Percentiles rank a stretch among this genome's conserved stretches.
These are phyloP conservation scores for Didymella arachidicola DNA, from an alignment of 2,329 filamentous ascomycete species.

Conservation along the genomic window DNA sequence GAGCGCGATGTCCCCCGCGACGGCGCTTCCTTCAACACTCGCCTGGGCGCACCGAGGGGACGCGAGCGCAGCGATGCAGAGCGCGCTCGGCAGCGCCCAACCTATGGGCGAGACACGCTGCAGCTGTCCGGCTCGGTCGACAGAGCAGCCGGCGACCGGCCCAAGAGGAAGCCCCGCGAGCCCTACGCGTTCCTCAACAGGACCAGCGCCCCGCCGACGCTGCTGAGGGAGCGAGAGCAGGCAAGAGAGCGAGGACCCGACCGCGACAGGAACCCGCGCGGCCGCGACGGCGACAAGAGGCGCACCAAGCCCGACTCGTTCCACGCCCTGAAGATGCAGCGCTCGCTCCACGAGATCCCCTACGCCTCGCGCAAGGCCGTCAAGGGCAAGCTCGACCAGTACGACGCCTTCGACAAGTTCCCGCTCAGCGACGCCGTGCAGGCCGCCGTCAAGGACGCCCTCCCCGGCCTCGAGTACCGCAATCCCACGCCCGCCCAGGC, in stretches of 20 bases:
- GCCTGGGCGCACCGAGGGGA: constrained; percentile 6
- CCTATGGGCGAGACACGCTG: constrained; percentile 51
- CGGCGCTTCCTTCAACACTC: constrained; percentile 12
- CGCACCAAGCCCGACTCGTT: constrained; percentile 60
- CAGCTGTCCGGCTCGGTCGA: constrained; percentile 55
- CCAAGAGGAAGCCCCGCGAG: constrained; percentile 36
- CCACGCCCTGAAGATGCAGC: constrained; percentile 95
- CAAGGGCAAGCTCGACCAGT: constrained; percentile 68
- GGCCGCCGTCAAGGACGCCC: constrained; percentile 76
- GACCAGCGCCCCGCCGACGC: constrained; percentile 39
- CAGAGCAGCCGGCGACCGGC: constrained; percentile 31
- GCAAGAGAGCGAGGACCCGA: constrained; percentile 15
- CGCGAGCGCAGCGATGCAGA: constrained; percentile 8
- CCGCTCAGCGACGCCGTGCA: constrained; percentile 75
- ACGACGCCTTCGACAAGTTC: constrained; percentile 84
- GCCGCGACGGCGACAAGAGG: constrained; percentile 34
- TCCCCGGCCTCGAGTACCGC: constrained; percentile 77
- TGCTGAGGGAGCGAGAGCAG: constrained; percentile 27
- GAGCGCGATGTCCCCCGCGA: constrained; percentile 27
- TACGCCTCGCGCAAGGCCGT: constrained; percentile 72
- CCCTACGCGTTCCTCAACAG: constrained; percentile 47
- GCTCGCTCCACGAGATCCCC: constrained; percentile 75
- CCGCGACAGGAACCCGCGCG: constrained; percentile 18
- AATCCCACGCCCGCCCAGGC: constrained; percentile 88
- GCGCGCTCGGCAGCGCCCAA: constrained; percentile 18